Conservation (phyloP, 2,329 filamentous ascomycete genomes). For the Trichoderma asperellum region DNA sequence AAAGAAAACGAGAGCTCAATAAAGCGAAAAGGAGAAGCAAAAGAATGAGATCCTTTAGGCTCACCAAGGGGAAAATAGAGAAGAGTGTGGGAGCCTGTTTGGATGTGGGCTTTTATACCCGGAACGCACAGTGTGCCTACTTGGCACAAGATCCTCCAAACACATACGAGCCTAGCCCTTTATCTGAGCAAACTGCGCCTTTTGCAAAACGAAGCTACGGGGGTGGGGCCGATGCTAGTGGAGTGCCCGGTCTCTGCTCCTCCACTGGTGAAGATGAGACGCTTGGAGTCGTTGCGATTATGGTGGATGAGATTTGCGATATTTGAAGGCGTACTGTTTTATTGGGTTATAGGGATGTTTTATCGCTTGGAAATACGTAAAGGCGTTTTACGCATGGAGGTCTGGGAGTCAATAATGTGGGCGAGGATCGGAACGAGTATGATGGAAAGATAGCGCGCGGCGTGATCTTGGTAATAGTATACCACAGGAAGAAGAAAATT, state of each 20-base stretch:
- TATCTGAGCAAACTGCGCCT: background rate
- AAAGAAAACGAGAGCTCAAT: background rate
- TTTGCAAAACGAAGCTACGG: constrained; percentile 15
- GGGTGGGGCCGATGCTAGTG: constrained; percentile 26
- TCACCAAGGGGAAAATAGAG: constrained; percentile 10
- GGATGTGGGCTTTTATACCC: constrained; percentile 32
- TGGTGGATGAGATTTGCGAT: background rate
- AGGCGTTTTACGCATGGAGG: background rate
- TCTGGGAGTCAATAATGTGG: background rate
- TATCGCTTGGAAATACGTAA: no score
- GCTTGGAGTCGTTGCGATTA: background rate
- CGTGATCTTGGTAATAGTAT: background rate
- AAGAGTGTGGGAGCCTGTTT: constrained; percentile 21
- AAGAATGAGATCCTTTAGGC: background rate
- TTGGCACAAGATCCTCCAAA: background rate
- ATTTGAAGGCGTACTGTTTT: background rate
- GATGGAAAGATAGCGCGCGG: background rate
- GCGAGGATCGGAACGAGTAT: background rate
- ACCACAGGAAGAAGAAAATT: background rate
- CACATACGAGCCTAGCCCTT: constrained; percentile 7
- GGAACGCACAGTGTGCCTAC: constrained; percentile 21
- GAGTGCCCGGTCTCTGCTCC: constrained; percentile 5
- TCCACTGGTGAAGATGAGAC: background rate
- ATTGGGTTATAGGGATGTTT: background rate
- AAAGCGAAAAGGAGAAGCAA: background rate